Base-by-base conservation (phyloP, 2,329 filamentous ascomycete genomes). In the Xylariaceae sp. region DNA sequence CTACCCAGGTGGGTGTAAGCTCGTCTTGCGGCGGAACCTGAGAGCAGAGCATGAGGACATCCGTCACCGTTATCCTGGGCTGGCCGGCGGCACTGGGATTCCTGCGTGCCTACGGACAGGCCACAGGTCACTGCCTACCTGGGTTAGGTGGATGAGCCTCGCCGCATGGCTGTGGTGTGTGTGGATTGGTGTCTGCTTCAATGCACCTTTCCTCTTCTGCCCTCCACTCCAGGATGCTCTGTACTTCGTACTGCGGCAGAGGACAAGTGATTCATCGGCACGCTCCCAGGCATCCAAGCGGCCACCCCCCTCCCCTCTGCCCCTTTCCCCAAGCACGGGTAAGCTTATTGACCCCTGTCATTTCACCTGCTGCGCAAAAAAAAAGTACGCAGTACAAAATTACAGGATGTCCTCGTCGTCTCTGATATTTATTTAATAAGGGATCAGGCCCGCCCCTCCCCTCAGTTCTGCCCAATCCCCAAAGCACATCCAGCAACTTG, bases 121-220 rank as follows among this genome's bases (percentile, higher is more conserved):
- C 10, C 13, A 15, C 32, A 10, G n/a, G 32, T 12, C 32, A 34
- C 32, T 34, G 4, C 32, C 32, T 34, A 34, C 32, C 32, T 34
- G 9, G 32, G 53, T 42, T 19, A 32, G 13, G 15, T 42, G 40
- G 34, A 52, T 54, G 60, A 59, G 58, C 64, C 61, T 56, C 63
- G 63, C 64, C 60, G 51, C 60, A 55, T 62, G 63, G 55, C 46
- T 48, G 39, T 47, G 52, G 32, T 34, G 50, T 51, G 47, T 51
- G 34, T 42, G 51, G 16, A 60, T 61, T 62, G 60, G 58, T 47
- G 21, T 32, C 40, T 42, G 50, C 55, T 55, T 53, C 60, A 52
- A 63, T 58, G 58, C 61, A 55, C 64, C 60, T 64, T 65, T 64
- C 64, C 63, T 51, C 56, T 65, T 62, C 61, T 45, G 63, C 21